A percentile compares a stretch with the other conserved stretches of the same genome.
phyloP scores from a whole-genome alignment of 2,329 filamentous ascomycete genomes.

The Neospermospora avenae region DNA sequence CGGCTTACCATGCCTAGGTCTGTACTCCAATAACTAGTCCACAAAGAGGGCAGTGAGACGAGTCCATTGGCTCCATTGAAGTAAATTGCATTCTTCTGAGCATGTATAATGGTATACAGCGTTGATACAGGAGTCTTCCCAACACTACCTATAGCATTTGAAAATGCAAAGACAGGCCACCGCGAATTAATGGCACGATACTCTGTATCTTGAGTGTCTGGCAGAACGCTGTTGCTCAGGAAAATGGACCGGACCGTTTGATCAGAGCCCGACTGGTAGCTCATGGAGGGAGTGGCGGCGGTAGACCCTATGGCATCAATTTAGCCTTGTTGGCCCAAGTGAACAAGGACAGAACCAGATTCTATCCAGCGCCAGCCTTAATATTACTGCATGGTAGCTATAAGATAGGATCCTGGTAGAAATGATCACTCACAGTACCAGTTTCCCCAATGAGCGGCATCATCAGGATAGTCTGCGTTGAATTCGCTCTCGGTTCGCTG shows the following conservation, averaged over 20 bases:
- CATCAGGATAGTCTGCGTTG: constrained; percentile 31
- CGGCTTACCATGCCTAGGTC: constrained; percentile 52
- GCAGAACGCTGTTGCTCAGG: constrained; percentile 56
- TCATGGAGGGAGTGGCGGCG: constrained; percentile 51
- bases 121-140: constrained; percentile 19
- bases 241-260: constrained; percentile 63
- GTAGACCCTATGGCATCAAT: constrained; percentile 46
- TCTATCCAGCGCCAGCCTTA: too few species aligned
- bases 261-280: constrained; percentile 68
- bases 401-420: not conserved
- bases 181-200: constrained; percentile 66
- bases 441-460: constrained; percentile 73
- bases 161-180: constrained; percentile 79
- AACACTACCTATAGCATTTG: constrained; percentile 28
- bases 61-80: constrained; percentile 43
- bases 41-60: constrained; percentile 68
- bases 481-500: constrained; percentile 31
- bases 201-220: constrained; percentile 59
- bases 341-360: too few species aligned
- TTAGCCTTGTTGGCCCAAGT: too few species aligned
- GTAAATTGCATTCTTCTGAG: constrained; percentile 29
- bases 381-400: not conserved
- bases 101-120: constrained; percentile 31
- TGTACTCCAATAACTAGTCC: constrained; percentile 69
- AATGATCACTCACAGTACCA: constrained; percentile 60